Base-by-base conservation (phyloP, 371 early-diverging fungal species). In the Ordospora pajunii region DNA sequence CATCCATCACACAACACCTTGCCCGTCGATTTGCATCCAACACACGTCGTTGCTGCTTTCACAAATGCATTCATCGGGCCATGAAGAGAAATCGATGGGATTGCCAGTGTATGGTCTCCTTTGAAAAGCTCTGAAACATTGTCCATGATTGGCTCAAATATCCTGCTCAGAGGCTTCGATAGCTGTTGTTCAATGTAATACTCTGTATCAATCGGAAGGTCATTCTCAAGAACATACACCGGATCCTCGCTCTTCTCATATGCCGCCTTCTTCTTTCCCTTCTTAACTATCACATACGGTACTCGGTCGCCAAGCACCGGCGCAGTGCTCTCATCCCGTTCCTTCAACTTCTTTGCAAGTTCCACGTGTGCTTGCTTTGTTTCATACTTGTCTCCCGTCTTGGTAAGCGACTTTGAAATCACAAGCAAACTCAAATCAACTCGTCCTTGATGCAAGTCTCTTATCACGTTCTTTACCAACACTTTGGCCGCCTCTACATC, bases 221-320 rank as follows among this genome's bases (percentile, higher is more conserved):
- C 95, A 82, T 99, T 90, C 73, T 97, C 96, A 44, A 99, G 87
- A 10, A 95, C 99, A 79, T 91, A 97, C 22, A 97, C 87, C 17
- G 99, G 99, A 84, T 98, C 99, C 86, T 99, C 99, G 0, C 95
- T 91, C 78, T 93, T 92, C 77, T 96, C 97, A 79, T 96, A 94
- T 2, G 95, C 92, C 25, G 93, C 90, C 19, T 91, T 89, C 63
- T 88, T 86, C 75, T 90, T 94, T 17, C 90, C 84, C 2, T 90
- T 94, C 79, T 90, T 90, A 80, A 93, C 88, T 76, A 98, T 94
- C 0, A 99, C 97, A 84, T 97, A 99, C 0, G 95, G 91, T n/a
- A 99, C 96, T 80, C 99, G 91, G 81, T 99, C 99, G 32, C 99
- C 99, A 10, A 97, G 81, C 5, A 67, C 71, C 10, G 74, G 77